phyloP scores from a whole-genome alignment of 2,329 filamentous ascomycete genomes.

The Allantophomopsis cytisporea region DNA sequence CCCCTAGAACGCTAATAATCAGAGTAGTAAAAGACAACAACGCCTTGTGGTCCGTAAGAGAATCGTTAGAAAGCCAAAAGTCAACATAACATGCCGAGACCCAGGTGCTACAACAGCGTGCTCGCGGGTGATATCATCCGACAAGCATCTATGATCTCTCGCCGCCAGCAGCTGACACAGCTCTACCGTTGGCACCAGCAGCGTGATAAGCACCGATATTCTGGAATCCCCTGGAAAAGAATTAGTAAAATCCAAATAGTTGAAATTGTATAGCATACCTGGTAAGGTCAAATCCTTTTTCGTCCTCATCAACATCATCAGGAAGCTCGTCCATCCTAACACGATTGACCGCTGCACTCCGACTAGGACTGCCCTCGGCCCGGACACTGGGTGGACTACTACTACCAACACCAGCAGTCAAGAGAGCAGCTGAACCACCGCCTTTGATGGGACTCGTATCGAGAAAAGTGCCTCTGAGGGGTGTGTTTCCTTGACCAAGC shows the following conservation, averaged over 20 bases:
- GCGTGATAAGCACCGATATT: slow-evolving; percentile 49
- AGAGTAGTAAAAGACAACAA: too few relatives aligned
- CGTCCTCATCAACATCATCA: slow-evolving; percentile 12
- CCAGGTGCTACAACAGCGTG: too few relatives aligned
- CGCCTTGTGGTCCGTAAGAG: too few relatives aligned
- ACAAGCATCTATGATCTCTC: too few relatives aligned
- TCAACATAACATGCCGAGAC: too few relatives aligned
- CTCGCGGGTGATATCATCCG: too few relatives aligned
- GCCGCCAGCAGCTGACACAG: slow-evolving; percentile 4
- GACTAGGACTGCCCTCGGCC: slow-evolving; percentile 14
- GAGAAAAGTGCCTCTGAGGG: slow-evolving; percentile 31
- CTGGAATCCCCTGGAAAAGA: slow-evolving; percentile 36
- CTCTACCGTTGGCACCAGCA: slow-evolving; percentile 7
- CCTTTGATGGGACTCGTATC: slow-evolving; percentile 46
- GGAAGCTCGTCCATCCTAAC: slow-evolving; percentile 8
- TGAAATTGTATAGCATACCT: slow-evolving; percentile 8
- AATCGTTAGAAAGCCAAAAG: too few relatives aligned
- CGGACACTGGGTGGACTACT: slow-evolving; percentile 39
- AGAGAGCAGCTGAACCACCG: slow-evolving; percentile 23
- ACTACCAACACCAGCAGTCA: slow-evolving; percentile 19
- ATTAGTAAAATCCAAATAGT: slow-evolving; percentile 13
- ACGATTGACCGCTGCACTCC: slow-evolving; percentile 8
- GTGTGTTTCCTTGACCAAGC: slow-evolving; percentile 50
- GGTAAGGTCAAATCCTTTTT: slow-evolving; percentile 17
- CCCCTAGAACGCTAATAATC: too few relatives aligned